Conservation (phyloP, 208 protist species). For the Acanthamoeba triangularis region DNA sequence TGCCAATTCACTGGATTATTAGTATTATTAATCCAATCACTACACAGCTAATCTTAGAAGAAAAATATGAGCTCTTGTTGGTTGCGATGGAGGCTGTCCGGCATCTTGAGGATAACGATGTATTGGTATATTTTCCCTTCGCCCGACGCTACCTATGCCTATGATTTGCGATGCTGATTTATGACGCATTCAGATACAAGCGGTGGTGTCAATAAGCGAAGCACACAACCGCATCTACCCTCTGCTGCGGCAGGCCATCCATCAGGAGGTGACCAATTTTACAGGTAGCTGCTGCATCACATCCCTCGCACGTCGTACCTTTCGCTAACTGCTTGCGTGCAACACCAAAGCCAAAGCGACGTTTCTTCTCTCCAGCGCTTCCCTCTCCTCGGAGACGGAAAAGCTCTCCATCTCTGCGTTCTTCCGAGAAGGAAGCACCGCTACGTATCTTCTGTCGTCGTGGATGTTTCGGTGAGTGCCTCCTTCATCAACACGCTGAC, state of each 20-base stretch:
- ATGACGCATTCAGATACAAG: not conserved
- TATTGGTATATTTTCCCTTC: not conserved
- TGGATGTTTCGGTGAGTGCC: constrained; percentile 23
- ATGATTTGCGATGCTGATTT: too few relatives aligned
- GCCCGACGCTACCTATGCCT: too few relatives aligned
- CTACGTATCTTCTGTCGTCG: not conserved
- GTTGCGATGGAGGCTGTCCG: constrained; percentile 30
- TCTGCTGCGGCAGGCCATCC: constrained; percentile 2
- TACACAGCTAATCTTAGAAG: constrained; percentile 1
- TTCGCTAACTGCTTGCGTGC: not conserved
- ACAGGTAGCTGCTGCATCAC: not conserved
- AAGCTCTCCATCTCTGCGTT: constrained; percentile 50
- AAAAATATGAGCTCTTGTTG: not conserved
- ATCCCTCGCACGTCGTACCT: not conserved
- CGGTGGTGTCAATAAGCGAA: constrained; percentile 2
- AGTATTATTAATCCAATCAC: not conserved
- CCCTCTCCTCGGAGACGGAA: constrained; percentile 11
- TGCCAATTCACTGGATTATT: too few relatives aligned
- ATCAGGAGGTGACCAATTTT: constrained; percentile 44
- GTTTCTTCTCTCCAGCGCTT: constrained; percentile 8
- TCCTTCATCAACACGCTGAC: not conserved
- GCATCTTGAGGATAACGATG: constrained; percentile 8
- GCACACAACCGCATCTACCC: constrained; percentile 37
- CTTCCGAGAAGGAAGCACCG: constrained; percentile 46
- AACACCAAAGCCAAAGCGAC: not conserved